Conservation (phyloP, 1,284 basidiomycete genomes). For the Irpex rosettiformis region DNA sequence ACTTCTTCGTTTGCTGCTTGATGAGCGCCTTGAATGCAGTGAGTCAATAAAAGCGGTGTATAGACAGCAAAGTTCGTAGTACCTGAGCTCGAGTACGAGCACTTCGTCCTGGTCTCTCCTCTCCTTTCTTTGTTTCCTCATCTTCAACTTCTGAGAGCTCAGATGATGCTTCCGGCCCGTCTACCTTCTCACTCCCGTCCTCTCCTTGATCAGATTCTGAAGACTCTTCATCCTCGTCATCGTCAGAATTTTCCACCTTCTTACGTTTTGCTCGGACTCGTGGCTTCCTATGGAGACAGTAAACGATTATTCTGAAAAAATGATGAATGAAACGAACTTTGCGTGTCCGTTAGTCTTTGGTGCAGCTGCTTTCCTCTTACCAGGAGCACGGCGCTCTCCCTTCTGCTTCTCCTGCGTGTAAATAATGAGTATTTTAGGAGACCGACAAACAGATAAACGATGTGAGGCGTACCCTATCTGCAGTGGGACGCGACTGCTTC, state of each 20-base stretch:
- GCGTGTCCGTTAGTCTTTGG: constrained; percentile 34
- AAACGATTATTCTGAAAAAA: not conserved
- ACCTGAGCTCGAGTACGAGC: constrained; percentile 46
- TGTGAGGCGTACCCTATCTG: constrained; percentile 19
- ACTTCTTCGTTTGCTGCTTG: constrained; percentile 24
- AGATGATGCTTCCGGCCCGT: constrained; percentile 21
- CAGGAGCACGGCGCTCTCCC: constrained; percentile 35
- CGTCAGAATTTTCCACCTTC: constrained; percentile 21
- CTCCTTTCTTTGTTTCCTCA: constrained; percentile 24
- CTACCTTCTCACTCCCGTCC: constrained; percentile 22
- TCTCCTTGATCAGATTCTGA: constrained; percentile 25
- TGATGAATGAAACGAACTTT: constrained; percentile 35
- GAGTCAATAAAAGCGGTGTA: constrained; percentile 1
- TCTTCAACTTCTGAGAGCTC: constrained; percentile 25
- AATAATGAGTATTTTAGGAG: not conserved
- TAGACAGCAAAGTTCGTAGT: not conserved
- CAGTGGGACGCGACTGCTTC: constrained; percentile 20
- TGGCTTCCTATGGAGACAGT: constrained; percentile 21
- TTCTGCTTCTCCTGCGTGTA: constrained; percentile 29
- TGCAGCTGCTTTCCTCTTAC: constrained; percentile 27
- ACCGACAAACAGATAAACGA: not conserved
- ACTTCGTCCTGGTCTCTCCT: constrained; percentile 33
- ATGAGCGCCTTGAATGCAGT: constrained; percentile 21
- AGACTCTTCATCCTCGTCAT: constrained; percentile 28
- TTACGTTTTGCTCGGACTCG: constrained; percentile 30